phyloP scores from a whole-genome alignment of 2,329 filamentous ascomycete genomes.

The Tolypocladium album region DNA sequence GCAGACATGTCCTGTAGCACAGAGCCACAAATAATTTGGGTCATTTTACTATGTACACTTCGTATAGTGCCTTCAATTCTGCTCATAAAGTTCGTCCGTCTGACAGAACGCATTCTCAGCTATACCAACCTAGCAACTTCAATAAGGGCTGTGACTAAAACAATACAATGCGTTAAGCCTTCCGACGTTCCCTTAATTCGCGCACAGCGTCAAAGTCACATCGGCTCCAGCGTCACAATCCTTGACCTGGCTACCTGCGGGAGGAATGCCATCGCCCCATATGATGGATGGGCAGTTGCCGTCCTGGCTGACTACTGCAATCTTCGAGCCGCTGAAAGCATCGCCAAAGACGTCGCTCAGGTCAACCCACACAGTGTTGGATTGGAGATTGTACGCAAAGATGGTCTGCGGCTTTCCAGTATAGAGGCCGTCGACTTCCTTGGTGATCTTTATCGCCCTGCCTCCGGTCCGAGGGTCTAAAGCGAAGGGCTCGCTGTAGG shows the following conservation, averaged over 20 bases:
- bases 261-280: constrained; percentile 22
- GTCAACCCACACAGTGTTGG: constrained; percentile 25
- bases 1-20: not conserved
- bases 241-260: constrained; percentile 26
- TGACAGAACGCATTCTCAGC: not conserved
- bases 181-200: not conserved
- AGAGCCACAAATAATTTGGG: too few relatives aligned
- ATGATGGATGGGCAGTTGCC: constrained; percentile 21
- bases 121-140: not conserved
- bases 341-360: constrained; percentile 29
- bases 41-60: too few relatives aligned
- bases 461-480: constrained; percentile 26
- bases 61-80: not conserved
- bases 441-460: constrained; percentile 26
- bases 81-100: not conserved
- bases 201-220: constrained; percentile 25
- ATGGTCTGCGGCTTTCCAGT: constrained; percentile 27
- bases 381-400: constrained; percentile 27
- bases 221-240: constrained; percentile 19
- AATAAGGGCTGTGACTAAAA: not conserved
- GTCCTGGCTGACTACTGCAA: constrained; percentile 18
- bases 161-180: not conserved
- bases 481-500: constrained; percentile 21
- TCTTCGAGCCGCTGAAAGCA: constrained; percentile 20
- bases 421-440: constrained; percentile 22